phyloP scores from a whole-genome alignment of 257 asterid genomes.

The Solanum ossicruentum region DNA sequence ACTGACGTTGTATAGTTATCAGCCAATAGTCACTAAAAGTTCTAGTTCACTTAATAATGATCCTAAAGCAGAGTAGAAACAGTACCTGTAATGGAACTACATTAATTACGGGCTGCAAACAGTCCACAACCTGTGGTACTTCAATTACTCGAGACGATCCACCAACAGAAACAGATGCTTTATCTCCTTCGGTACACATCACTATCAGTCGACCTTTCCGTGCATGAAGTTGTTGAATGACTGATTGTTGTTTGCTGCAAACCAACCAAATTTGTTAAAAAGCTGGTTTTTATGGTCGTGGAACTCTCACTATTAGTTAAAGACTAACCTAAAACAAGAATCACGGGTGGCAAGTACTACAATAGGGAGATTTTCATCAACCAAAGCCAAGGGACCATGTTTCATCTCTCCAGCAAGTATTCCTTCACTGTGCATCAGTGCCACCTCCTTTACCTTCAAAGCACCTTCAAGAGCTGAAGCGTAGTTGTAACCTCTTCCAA shows the following conservation, averaged over 20 bases:
- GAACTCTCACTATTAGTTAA: not conserved
- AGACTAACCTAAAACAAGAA: constrained; percentile 76
- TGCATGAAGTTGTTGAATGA: constrained; percentile 97
- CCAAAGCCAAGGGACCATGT: constrained; percentile 96
- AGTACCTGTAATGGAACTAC: constrained; percentile 88
- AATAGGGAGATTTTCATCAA: constrained; percentile 86
- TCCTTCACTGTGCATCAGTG: constrained; percentile 99
- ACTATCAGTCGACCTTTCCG: constrained; percentile 92
- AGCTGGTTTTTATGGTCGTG: not conserved
- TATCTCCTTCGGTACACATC: constrained; percentile 85
- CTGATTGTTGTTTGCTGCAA: constrained; percentile 91
- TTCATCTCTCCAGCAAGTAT: constrained; percentile 99
- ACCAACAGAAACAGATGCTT: constrained; percentile 61
- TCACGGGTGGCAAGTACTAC: constrained; percentile 92
- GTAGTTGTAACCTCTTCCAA: constrained; percentile 92
- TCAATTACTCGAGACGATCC: constrained; percentile 89
- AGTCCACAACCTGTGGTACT: constrained; percentile 87
- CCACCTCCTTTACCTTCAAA: constrained; percentile 93
- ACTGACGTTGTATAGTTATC: not conserved
- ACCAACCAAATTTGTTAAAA: constrained; percentile 4
- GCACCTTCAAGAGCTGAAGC: constrained; percentile 99
- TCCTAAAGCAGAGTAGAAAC: not conserved
- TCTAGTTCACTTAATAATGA: not conserved
- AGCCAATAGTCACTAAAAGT: not conserved
- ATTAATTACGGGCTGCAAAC: constrained; percentile 91